phyloP scores from a whole-genome alignment of 805 yeast species.

The Pichia paraexigua region DNA sequence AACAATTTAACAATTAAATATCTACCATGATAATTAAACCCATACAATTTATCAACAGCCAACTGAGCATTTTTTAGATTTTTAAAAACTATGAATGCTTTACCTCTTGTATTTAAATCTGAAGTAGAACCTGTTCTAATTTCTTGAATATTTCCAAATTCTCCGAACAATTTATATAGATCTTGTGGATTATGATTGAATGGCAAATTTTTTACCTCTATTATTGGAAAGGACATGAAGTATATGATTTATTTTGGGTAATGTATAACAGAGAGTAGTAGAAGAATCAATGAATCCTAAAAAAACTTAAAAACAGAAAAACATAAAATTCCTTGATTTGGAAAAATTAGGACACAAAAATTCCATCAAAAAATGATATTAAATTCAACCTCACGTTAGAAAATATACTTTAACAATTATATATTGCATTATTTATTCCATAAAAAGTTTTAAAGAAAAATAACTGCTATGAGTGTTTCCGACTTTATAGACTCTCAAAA shows the following conservation, averaged over 20 bases:
- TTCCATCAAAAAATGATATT: neutral
- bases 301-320: neutral
- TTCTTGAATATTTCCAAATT: slow-evolving; percentile 50
- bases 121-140: slow-evolving; percentile 36
- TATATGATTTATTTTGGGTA: neutral
- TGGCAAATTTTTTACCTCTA: slow-evolving; percentile 52
- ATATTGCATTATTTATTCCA: too few species aligned
- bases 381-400: neutral
- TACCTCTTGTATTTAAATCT: slow-evolving; percentile 34
- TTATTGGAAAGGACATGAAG: slow-evolving; percentile 21
- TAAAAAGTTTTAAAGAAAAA: neutral
- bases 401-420: neutral
- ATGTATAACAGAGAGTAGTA: neutral
- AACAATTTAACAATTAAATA: slow-evolving; percentile 47
- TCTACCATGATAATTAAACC: slow-evolving; percentile 51
- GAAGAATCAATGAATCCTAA: too few species aligned
- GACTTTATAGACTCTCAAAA: slow-evolving; percentile 26
- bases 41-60: slow-evolving; percentile 50
- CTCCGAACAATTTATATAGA: slow-evolving; percentile 44
- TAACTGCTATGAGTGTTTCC: neutral
- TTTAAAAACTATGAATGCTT: slow-evolving; percentile 48
- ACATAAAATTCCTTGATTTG: neutral
- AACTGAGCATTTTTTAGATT: slow-evolving; percentile 38
- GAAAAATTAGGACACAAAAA: neutral
- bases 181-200: slow-evolving; percentile 39